Base-by-base conservation (phyloP, 1,284 basidiomycete genomes). In the Quambalaria eucalypti region DNA sequence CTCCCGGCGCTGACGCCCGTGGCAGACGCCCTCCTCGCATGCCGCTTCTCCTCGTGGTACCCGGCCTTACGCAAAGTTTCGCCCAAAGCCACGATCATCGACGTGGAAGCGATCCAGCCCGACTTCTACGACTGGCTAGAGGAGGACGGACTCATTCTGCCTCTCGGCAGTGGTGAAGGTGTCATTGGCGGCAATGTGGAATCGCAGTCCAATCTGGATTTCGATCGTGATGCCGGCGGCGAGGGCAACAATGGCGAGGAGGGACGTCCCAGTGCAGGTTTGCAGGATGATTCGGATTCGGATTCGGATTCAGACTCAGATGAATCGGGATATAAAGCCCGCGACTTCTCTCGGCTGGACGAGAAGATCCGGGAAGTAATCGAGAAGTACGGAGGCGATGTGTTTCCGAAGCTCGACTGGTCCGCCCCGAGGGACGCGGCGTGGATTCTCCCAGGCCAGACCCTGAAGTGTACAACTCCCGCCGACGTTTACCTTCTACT, bases 401-500 rank as follows among this genome's bases (percentile, higher is more conserved):
- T 95, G 7, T 97, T 98, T 69, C 91, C 93, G 0, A 98, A 98
- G 51, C 59, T 75, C 36, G 71, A 71, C 46, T 75, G 71, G 71
- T 62, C 58, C 14, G 71, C 71, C 10, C 73, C 73, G 0, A 62
- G 92, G 88, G 92, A 97, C 71, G 89, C 91, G 12, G 83, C 87
- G 1, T 97, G 91, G 87, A 84, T 98, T 60, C 80, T 95, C 1
- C 87, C 90, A 1, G 81, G 87, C n/a, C 85, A 86, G 4, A 89
- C 87, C 0, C 78, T 97, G 38, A 87, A 87, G 77, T 96, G 92
- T 76, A 85, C 83, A 6, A 83, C 84, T 1, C 90, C 91, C 0
- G 83, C 86, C 3, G 93, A 98, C 65, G 85, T 97, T 26, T 97
- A 96, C 76, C 81, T 96, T 46, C 78, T 95, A 0, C 81, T 98